Conservation (phyloP, 345 rosid species). For the Dovyalis caffra region DNA sequence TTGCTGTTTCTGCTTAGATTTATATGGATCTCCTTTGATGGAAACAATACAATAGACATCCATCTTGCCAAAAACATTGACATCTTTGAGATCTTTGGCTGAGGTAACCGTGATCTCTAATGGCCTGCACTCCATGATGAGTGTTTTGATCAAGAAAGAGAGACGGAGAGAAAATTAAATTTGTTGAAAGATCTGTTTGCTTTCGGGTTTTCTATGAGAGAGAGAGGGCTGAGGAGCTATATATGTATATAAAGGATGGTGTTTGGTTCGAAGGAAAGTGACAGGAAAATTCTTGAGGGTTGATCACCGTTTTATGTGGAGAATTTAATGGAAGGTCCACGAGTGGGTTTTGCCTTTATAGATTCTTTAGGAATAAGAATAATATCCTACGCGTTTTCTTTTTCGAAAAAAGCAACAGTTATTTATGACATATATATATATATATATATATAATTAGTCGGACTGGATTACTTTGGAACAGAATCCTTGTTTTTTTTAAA, state of each 20-base stretch:
- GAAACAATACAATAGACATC: constrained; percentile 56
- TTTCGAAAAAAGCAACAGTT: no score
- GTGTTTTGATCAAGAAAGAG: not conserved
- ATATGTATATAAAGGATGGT: not conserved
- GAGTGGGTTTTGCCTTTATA: not conserved
- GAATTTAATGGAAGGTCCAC: not conserved
- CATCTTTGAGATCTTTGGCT: constrained; percentile 52
- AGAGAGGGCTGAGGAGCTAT: not conserved
- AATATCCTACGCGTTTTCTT: not conserved
- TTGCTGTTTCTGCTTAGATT: constrained; percentile 41
- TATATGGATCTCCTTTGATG: constrained; percentile 39
- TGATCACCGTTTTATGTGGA: not conserved
- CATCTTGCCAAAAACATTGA: constrained; percentile 56
- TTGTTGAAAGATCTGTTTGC: not conserved
- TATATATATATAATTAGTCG: no score
- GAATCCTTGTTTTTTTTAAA: no score
- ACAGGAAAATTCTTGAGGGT: not conserved
- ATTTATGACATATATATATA: no score
- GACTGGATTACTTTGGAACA: no score
- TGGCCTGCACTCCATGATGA: constrained; percentile 48
- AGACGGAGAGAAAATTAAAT: not conserved
- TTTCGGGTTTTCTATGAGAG: not conserved
- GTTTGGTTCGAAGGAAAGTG: not conserved
- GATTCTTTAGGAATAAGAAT: not conserved
- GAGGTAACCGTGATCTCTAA: constrained; percentile 52